These are phyloP conservation scores for Rhinocladiella similis DNA, from an alignment of 2,329 filamentous ascomycete species.

Conservation along the genomic window DNA sequence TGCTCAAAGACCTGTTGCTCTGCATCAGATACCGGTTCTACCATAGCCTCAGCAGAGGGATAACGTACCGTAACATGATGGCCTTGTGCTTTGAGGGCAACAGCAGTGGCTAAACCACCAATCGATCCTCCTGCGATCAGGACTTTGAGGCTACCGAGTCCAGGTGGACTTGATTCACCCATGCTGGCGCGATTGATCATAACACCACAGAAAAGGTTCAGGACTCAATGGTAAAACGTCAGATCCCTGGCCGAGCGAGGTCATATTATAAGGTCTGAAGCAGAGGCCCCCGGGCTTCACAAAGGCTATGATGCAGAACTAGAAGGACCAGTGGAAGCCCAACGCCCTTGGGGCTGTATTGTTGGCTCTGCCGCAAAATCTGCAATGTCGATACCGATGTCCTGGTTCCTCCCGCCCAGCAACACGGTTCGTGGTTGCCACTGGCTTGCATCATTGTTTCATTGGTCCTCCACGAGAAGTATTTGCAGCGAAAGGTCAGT, in stretches of 20 bases:
- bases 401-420: no score
- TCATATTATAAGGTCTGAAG: no score
- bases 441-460: not conserved
- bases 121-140: conserved; percentile 54
- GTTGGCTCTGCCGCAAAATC: no score
- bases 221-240: not conserved
- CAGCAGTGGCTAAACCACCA: conserved; percentile 50
- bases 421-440: not conserved
- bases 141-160: conserved; percentile 35
- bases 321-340: no score
- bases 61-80: conserved; percentile 4
- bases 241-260: not conserved
- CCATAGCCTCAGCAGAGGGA: no score
- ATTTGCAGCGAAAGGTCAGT: not conserved
- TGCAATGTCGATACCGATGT: no score
- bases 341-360: no score
- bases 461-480: not conserved
- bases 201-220: not conserved
- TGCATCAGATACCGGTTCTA: not conserved
- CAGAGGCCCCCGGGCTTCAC: no score
- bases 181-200: not conserved
- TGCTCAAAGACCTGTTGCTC: no score
- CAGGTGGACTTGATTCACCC: not conserved
- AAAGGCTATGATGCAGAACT: no score
- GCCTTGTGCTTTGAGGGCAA: conserved; percentile 44